Base-by-base conservation (phyloP, 805 yeast genomes). In the Cyberlindnera meyerae region DNA sequence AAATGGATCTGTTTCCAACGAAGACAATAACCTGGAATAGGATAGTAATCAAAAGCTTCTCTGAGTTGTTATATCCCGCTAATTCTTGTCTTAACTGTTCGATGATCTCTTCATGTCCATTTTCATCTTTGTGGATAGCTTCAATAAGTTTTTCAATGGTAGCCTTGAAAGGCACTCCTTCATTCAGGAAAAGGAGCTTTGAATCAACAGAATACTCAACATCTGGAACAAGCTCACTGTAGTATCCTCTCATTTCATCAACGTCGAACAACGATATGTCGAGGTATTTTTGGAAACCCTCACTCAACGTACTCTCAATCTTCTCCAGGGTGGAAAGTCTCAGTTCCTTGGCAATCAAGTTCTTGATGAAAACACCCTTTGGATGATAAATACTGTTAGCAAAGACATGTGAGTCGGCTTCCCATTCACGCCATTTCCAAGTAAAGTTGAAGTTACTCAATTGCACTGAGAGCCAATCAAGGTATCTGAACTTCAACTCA, bases 361-460 rank as follows among this genome's bases (percentile, higher is more conserved):
- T 88, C 48, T 71, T 76, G 42, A 90, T 77, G 47, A 90, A 82
- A 31, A 72, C 74, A 44, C 75, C 70, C 47, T 76, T 77, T 11
- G 97, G 96, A 54, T 85, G 89, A 51, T 74, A 77, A 12, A 54
- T 51, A 20, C 69, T 63, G 24, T 64, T 57, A 24, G 71, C 63
- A 31, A 66, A 70, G 31, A 57, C 58, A n/a, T 56, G 50, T 0
- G 80, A 70, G 50, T 79, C 84, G 3, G 60, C 62, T 18, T 71
- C 75, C 98, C 98, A 93, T 59, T 89, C 97, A 45, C 75, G 77
- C 98, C 98, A 93, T 55, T 88, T 87, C 99, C 99, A 93, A 25
- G 89, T 85, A 62, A 86, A 93, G 39, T 83, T 88, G 60, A 90
- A 93, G 57, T 90, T 93, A 52, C 95, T 83, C 58, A 93, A 75